A percentile compares a stretch with the other conserved stretches of the same genome.
Evolutionary conservation across 805 yeast species (phyloP).

Genomic region (Pichia heedii): DNA sequence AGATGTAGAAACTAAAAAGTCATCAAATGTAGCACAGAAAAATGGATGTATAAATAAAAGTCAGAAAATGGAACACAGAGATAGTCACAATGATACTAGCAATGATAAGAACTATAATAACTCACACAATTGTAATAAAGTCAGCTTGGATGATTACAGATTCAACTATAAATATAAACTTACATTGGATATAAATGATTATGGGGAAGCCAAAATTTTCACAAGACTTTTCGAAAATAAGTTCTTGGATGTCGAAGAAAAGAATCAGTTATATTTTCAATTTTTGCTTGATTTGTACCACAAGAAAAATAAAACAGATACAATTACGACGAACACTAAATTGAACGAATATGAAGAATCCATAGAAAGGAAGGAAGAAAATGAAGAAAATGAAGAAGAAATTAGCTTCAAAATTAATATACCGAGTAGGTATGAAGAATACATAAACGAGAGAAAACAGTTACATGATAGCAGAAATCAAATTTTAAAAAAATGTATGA

Average conservation of each 20-base stretch:
- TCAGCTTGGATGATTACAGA: not conserved
- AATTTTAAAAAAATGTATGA: slow-evolving; percentile 5
- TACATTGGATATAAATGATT: slow-evolving; percentile 3
- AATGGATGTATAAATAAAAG: not conserved
- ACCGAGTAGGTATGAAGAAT: slow-evolving; percentile 1
- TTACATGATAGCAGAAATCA: not conserved
- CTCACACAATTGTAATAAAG: not conserved
- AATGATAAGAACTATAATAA: no score
- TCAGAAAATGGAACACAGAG: no score
- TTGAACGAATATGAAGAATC: no score
- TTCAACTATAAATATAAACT: slow-evolving; percentile 4
- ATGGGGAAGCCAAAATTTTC: slow-evolving; percentile 5
- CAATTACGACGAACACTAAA: no score
- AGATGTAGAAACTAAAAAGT: not conserved
- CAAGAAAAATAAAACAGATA: no score
- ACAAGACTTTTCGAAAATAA: slow-evolving; percentile 6
- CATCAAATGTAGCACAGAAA: not conserved
- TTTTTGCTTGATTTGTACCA: no score
- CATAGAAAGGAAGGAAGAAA: no score
- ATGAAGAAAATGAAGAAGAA: no score
- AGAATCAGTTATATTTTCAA: not conserved
- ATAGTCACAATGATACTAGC: no score
- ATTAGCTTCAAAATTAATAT: not conserved
- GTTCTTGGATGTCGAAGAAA: not conserved
- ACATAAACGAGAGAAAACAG: not conserved